Evolutionary conservation across 768 basidiomycete species (phyloP).

Genomic region (Symmetrospora coprosmae): DNA sequence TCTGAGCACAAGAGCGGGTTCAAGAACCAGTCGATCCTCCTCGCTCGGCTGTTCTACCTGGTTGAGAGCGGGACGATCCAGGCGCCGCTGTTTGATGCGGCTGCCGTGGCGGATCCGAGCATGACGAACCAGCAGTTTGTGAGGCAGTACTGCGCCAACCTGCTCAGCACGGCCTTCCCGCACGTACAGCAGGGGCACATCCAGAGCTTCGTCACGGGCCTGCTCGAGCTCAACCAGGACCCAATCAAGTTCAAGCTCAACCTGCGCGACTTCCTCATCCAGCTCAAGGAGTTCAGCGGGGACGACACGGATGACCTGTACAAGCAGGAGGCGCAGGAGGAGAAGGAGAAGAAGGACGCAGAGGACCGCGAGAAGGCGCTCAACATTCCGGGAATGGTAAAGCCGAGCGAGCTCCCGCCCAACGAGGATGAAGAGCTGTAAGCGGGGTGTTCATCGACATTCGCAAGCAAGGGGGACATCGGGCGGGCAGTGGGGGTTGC

Average conservation of each 20-base stretch:
- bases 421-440: conserved; percentile 19
- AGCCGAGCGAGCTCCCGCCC: conserved; percentile 43
- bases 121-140: conserved; percentile 68
- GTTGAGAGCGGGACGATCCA: conserved; percentile 67
- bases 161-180: conserved; percentile 77
- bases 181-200: conserved; percentile 65
- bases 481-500: too few species aligned
- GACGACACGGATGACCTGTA: conserved; percentile 80
- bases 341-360: conserved; percentile 58
- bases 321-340: conserved; percentile 86
- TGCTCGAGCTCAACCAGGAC: conserved; percentile 40
- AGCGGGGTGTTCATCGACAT: too few species aligned
- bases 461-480: too few species aligned
- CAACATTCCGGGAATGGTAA: conserved; percentile 94
- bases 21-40: conserved; percentile 82
- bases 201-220: conserved; percentile 38
- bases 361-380: conserved; percentile 77
- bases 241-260: conserved; percentile 57
- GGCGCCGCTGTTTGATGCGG: conserved; percentile 69
- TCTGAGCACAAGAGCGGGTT: conserved; percentile 96
- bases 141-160: conserved; percentile 62
- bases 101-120: conserved; percentile 49
- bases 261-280: conserved; percentile 91
- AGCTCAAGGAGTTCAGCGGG: conserved; percentile 81
- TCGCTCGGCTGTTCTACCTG: conserved; percentile 83